phyloP scores from a whole-genome alignment of 208 protist species.

The Leishmania lainsoni region DNA sequence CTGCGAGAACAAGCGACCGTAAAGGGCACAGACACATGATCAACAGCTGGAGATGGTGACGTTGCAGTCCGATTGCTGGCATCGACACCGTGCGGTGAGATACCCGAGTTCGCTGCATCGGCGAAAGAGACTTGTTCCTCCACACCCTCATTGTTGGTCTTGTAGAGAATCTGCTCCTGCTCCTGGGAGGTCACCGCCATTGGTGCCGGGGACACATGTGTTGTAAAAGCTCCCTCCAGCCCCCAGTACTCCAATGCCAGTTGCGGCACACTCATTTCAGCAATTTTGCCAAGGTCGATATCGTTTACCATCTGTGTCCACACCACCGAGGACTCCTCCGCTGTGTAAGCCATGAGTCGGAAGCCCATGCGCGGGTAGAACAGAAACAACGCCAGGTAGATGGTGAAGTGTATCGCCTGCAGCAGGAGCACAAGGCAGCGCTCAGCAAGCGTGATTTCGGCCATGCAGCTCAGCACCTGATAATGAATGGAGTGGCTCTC shows the following conservation, averaged over 20 bases:
- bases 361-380: slow-evolving; percentile 73
- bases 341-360: slow-evolving; percentile 73
- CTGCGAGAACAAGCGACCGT: background rate
- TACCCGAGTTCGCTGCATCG: background rate
- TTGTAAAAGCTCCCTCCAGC: slow-evolving; percentile 36
- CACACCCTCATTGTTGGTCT: background rate
- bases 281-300: slow-evolving; percentile 74
- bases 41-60: background rate
- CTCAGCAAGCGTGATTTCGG: slow-evolving; percentile 60
- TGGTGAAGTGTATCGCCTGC: slow-evolving; percentile 47
- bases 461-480: slow-evolving; percentile 63
- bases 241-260: slow-evolving; percentile 73
- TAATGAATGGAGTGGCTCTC: slow-evolving; percentile 71
- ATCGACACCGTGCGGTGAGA: background rate
- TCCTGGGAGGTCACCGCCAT: slow-evolving; percentile 5
- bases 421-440: slow-evolving; percentile 53
- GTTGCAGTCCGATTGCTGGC: background rate
- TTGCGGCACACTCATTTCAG: slow-evolving; percentile 43
- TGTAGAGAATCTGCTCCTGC: slow-evolving; percentile 8
- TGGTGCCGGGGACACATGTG: slow-evolving; percentile 31
- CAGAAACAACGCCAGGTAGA: slow-evolving; percentile 61
- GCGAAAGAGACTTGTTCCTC: background rate
- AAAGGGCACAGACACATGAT: background rate
- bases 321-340: slow-evolving; percentile 81
- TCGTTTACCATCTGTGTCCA: slow-evolving; percentile 90